phyloP scores from a whole-genome alignment of 208 protist genomes.

The Ichthyophonus hoferi region DNA sequence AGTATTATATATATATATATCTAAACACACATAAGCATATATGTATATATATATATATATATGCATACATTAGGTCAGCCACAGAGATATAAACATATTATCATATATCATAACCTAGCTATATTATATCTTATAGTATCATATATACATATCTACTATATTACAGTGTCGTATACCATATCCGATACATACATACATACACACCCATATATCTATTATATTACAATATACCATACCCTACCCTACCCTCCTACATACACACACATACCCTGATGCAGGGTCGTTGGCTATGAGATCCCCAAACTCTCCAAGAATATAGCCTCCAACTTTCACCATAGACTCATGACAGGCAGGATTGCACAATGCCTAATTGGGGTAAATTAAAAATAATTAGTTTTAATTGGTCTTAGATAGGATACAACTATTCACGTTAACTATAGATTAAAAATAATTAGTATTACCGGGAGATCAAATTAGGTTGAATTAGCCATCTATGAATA shows the following conservation, averaged over 20 bases:
- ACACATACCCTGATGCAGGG: conserved; percentile 64
- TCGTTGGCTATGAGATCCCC: conserved; percentile 89
- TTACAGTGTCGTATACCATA: too few species aligned
- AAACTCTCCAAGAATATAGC: conserved; percentile 93
- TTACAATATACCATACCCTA: not conserved
- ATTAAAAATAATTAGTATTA: too few species aligned
- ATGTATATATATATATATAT: not conserved
- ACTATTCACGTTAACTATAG: too few species aligned
- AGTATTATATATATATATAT: not conserved
- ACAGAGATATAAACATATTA: too few species aligned
- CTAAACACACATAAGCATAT: not conserved
- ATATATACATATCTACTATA: too few species aligned
- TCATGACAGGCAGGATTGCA: conserved; percentile 45
- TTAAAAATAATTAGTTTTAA: too few species aligned
- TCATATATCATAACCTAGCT: too few species aligned
- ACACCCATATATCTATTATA: not conserved
- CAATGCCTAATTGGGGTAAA: conserved; percentile 42
- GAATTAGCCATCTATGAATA: too few species aligned
- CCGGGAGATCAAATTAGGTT: too few species aligned
- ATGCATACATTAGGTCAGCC: not conserved
- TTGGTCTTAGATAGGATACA: too few species aligned
- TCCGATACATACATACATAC: too few species aligned
- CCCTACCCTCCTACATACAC: not conserved
- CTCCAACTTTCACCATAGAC: conserved; percentile 61
- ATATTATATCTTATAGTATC: too few species aligned